Base-by-base conservation (phyloP, 805 yeast species). In the Wickerhamomyces xylosicus region DNA sequence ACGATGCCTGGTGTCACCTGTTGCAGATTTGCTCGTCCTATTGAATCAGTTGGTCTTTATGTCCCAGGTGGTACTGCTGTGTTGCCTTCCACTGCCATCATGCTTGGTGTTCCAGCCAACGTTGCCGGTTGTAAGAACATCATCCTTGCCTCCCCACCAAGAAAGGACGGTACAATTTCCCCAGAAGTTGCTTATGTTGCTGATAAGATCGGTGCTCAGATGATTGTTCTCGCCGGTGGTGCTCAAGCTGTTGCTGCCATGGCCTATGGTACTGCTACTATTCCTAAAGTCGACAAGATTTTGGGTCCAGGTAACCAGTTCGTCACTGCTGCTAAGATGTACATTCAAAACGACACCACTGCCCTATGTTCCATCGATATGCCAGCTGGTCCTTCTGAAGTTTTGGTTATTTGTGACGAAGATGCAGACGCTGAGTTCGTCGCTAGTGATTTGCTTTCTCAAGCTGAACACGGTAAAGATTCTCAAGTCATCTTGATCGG, bases 311-410 rank as follows among this genome's bases (percentile, higher is more conserved):
- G 99, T 44, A 92, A 92, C 66, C 99, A 92, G 66, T 92, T 92
- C 59, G 99, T 92, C 38, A 92, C 99, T 16, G 97, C 98, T 33
- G 99, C 98, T 33, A 92, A 92, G 70, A 92, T 92, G 99, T 67
- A 82, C 57, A 92, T 94, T 37, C 92, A 90, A 53, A 94, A 92
- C 55, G 98, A 92, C 57, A 84, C 96, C 1, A 81, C 80, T 46
- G 97, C 98, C 7, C 67, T 89, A 54, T 92, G 96, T 57, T 84
- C 95, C 15, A 92, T 92, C 50, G 99, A 92, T 61, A 90, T 92
- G 97, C 99, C 99, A 37, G 99, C 99, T 19, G 99, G 99, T 9
- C 99, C 99, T 21, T 84, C 95, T 38, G 99, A 92, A 64, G 99
- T 92, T 19, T 69, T 92, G 43, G 99, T 90, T n/a, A 69, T 92